A percentile compares a stretch with the other conserved stretches of the same genome.
These are phyloP conservation scores for Kuraishia piskuri DNA, from an alignment of 805 yeast species.

Conservation along the genomic window DNA sequence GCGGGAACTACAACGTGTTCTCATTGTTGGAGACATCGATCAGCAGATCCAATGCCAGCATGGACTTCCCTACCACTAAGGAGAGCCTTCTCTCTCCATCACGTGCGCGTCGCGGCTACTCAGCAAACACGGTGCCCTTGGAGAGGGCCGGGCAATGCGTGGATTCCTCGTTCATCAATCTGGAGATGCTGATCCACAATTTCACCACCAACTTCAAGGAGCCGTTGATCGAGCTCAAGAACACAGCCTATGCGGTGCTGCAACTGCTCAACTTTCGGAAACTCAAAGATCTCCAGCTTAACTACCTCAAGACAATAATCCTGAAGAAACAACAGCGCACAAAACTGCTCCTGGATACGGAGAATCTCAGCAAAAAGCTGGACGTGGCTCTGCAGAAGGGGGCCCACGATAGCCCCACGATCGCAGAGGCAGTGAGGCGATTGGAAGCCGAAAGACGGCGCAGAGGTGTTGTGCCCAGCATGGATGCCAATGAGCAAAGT, in stretches of 20 bases:
- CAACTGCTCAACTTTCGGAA: constrained; percentile 41
- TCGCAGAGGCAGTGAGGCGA: constrained; percentile 20
- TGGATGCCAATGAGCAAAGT: neutral
- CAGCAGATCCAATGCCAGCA: constrained; percentile 5
- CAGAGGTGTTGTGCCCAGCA: neutral
- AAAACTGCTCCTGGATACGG: constrained; percentile 16
- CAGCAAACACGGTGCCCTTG: constrained; percentile 12
- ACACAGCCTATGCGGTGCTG: constrained; percentile 32
- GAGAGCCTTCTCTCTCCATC: neutral
- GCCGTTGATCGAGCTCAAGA: constrained; percentile 38
- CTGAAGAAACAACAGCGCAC: constrained; percentile 27
- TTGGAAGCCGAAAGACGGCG: constrained; percentile 7
- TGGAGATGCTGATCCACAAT: constrained; percentile 33
- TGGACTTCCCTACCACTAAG: constrained; percentile 10
- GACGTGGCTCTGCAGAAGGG: constrained; percentile 16
- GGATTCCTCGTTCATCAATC: constrained; percentile 40
- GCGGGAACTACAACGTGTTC: constrained; percentile 49
- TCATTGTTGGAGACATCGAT: constrained; percentile 29
- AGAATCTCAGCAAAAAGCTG: constrained; percentile 15
- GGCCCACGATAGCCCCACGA: constrained; percentile 21
- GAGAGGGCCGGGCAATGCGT: constrained; percentile 47
- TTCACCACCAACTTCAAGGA: constrained; percentile 38
- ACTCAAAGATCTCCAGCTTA: constrained; percentile 40
- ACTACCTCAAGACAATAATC: constrained; percentile 28
- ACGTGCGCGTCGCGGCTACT: neutral